Percentiles rank a stretch among this genome's conserved stretches.
These are phyloP conservation scores for Thraustochytrium sp. DNA, from an alignment of 352 stramenopile species.

Conservation along the genomic window DNA sequence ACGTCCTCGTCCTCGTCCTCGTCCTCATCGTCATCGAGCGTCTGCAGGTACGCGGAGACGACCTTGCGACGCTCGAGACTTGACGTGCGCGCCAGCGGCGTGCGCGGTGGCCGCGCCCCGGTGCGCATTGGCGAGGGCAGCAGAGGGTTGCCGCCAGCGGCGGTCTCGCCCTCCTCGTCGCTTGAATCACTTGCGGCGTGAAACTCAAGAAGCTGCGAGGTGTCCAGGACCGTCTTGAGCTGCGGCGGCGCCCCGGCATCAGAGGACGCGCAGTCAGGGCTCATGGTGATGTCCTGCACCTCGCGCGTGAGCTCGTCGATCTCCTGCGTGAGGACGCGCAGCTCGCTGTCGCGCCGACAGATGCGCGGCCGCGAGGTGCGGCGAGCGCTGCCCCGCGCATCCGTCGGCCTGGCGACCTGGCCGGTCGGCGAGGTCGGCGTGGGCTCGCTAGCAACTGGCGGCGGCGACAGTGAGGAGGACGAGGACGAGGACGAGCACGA, in stretches of 20 bases:
- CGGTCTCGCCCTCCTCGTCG: constrained; percentile 49
- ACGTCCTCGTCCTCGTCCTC: constrained; percentile 12
- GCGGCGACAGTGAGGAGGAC: too few species aligned
- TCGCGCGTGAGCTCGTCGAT: constrained; percentile 23
- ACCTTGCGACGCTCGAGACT: not conserved
- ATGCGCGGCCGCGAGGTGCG: not conserved
- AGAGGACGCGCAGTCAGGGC: not conserved
- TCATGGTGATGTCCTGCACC: constrained; percentile 13
- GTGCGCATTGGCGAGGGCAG: not conserved
- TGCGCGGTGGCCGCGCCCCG: too few species aligned
- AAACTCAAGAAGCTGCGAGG: not conserved
- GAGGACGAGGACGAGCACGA: too few species aligned
- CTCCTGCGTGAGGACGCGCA: constrained; percentile 29
- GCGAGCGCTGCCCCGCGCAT: not conserved
- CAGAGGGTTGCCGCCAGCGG: not conserved
- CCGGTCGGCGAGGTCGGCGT: too few species aligned
- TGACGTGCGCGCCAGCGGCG: not conserved
- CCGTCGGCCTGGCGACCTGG: too few species aligned
- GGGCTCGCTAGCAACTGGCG: too few species aligned
- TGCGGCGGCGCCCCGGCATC: not conserved
- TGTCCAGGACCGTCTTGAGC: not conserved
- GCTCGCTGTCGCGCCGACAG: not conserved
- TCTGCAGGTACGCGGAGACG: not conserved
- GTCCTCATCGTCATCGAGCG: constrained; percentile 29
- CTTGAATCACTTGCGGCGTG: not conserved